phyloP scores from a whole-genome alignment of 177 flowering plant species.

The Tripterygium wilfordii region DNA sequence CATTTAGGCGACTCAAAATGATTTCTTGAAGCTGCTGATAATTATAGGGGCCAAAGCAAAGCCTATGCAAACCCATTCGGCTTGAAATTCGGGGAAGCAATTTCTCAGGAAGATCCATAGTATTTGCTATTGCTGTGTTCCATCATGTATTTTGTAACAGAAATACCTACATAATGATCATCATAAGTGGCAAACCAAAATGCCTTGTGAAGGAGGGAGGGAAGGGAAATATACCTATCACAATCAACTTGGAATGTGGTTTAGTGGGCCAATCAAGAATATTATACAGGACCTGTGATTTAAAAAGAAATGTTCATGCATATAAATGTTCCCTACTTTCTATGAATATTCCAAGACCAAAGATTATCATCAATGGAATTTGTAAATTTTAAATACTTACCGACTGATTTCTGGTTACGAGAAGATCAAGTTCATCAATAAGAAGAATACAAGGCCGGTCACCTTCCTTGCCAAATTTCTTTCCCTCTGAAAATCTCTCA shows the following conservation, averaged over 20 bases:
- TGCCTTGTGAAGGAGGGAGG: neutral
- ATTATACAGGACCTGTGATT: slow-evolving; percentile 75
- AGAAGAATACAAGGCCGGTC: slow-evolving; percentile 81
- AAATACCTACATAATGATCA: too few species aligned
- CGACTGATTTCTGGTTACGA: slow-evolving; percentile 91
- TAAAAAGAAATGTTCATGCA: slow-evolving; percentile 1
- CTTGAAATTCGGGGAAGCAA: slow-evolving; percentile 95
- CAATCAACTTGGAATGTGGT: slow-evolving; percentile 79
- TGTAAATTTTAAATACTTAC: slow-evolving; percentile 34
- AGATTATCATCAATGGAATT: neutral
- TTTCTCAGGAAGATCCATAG: slow-evolving; percentile 99
- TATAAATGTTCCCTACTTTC: neutral
- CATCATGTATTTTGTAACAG: too few species aligned
- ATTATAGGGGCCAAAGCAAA: slow-evolving; percentile 91
- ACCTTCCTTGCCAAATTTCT: slow-evolving; percentile 43
- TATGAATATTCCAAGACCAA: neutral
- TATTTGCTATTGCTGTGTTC: slow-evolving; percentile 90
- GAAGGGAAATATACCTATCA: slow-evolving; percentile 54
- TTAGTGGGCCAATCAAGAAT: slow-evolving; percentile 98
- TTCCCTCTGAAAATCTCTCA: slow-evolving; percentile 73
- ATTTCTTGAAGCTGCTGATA: slow-evolving; percentile 90
- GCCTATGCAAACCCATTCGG: slow-evolving; percentile 92
- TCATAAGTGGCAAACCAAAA: too few species aligned
- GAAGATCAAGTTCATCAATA: slow-evolving; percentile 96
- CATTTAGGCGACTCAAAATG: slow-evolving; percentile 74